Conservation (phyloP, 1,139 yeast species). For the Schwanniomyces etchellsii region DNA sequence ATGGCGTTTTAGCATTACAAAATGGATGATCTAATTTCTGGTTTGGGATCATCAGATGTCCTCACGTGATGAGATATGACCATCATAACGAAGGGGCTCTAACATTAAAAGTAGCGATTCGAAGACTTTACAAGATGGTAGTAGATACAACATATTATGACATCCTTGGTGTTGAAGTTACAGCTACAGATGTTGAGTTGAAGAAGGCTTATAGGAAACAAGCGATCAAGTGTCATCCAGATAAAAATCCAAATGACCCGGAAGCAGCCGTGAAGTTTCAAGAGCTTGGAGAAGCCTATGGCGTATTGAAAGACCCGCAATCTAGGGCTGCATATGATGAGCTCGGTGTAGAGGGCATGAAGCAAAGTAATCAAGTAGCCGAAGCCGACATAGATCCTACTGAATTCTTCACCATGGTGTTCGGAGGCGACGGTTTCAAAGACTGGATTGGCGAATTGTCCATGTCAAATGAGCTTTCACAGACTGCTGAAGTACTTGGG, state of each 20-base stretch:
- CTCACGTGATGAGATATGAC: too few species aligned
- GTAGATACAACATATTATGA: constrained; percentile 91
- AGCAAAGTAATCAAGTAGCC: constrained; percentile 18
- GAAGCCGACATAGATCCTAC: constrained; percentile 29
- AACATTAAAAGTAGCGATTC: too few species aligned
- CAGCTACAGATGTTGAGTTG: constrained; percentile 76
- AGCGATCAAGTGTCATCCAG: constrained; percentile 93
- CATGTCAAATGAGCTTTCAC: constrained; percentile 73
- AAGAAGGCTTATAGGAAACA: constrained; percentile 92
- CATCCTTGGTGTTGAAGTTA: constrained; percentile 69
- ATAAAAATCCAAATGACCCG: constrained; percentile 71
- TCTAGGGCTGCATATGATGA: constrained; percentile 37
- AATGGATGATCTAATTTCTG: too few species aligned
- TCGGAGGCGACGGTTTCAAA: constrained; percentile 71
- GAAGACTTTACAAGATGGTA: constrained; percentile 63
- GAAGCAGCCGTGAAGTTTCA: constrained; percentile 95
- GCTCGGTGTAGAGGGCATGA: constrained; percentile 39
- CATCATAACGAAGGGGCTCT: too few species aligned
- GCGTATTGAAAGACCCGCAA: constrained; percentile 32
- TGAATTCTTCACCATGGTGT: constrained; percentile 68
- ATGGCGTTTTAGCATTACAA: too few species aligned
- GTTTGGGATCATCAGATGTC: too few species aligned
- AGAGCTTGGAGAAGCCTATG: constrained; percentile 61
- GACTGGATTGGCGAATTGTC: constrained; percentile 85
- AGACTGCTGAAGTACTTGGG: constrained; percentile 60